phyloP scores from a whole-genome alignment of 352 stramenopile species.

The Albugo laibachii region DNA sequence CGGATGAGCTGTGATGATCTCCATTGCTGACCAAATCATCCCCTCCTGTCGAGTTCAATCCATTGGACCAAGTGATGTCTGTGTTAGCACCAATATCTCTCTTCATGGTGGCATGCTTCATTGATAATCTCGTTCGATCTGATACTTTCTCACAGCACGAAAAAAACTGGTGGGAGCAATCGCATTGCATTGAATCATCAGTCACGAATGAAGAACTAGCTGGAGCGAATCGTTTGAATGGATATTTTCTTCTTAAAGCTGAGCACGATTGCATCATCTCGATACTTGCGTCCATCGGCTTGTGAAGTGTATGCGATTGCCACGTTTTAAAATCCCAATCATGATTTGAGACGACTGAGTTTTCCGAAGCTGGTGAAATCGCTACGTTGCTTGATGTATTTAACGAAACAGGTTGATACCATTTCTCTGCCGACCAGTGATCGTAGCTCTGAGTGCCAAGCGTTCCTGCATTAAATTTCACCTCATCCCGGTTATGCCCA shows the following conservation, averaged over 20 bases:
- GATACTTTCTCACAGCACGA: neutral
- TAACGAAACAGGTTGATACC: too few species aligned
- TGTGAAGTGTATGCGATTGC: neutral
- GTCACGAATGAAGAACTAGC: neutral
- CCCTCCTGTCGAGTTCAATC: too few species aligned
- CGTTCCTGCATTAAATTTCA: slow-evolving; percentile 13
- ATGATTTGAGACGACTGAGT: slow-evolving; percentile 26
- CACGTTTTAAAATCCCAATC: slow-evolving; percentile 69
- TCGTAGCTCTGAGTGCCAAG: slow-evolving; percentile 54
- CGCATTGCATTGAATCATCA: neutral
- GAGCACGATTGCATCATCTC: neutral
- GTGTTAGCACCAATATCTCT: too few species aligned
- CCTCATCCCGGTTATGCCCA: slow-evolving; percentile 7
- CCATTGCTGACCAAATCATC: too few species aligned
- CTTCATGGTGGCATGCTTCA: too few species aligned
- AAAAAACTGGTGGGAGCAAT: neutral
- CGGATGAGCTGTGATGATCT: neutral
- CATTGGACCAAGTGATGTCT: too few species aligned
- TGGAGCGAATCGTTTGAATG: neutral
- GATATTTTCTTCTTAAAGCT: slow-evolving; percentile 5
- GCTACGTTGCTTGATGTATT: too few species aligned
- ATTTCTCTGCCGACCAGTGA: slow-evolving; percentile 47
- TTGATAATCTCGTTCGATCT: too few species aligned
- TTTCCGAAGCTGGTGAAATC: slow-evolving; percentile 21
- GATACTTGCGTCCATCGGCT: neutral